Percentiles rank a stretch among this genome's conserved stretches.
These are phyloP conservation scores for Trichoderma guizhouense DNA, from an alignment of 2,329 filamentous ascomycete species.

Conservation along the genomic window DNA sequence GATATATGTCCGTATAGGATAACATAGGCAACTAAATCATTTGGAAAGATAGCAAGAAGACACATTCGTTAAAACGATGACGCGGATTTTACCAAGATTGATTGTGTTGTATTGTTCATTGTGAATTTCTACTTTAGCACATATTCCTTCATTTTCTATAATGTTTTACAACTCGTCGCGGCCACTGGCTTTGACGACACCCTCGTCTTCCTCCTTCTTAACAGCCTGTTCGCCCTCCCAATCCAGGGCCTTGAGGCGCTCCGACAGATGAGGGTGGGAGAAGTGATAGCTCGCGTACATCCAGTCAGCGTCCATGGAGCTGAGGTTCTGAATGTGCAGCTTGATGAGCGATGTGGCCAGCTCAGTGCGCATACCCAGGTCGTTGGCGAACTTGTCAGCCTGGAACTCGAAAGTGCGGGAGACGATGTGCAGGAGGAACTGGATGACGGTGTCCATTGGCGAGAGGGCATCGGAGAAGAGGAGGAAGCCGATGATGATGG, in stretches of 20 bases:
- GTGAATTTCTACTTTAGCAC: neutral
- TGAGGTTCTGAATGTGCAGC: conserved; percentile 96
- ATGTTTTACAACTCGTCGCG: conserved; percentile 66
- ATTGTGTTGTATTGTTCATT: neutral
- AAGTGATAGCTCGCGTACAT: conserved; percentile 98
- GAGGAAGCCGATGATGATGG: conserved; percentile 95
- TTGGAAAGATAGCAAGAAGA: neutral
- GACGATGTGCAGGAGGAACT: conserved; percentile 92
- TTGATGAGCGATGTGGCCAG: conserved; percentile 89
- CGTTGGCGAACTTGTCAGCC: conserved; percentile 84
- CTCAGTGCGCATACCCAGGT: conserved; percentile 78
- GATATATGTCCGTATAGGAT: neutral
- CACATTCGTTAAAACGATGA: neutral
- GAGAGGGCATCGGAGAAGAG: conserved; percentile 95
- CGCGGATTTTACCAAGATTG: neutral
- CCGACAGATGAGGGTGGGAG: conserved; percentile 92
- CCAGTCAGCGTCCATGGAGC: conserved; percentile 98
- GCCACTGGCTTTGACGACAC: conserved; percentile 66
- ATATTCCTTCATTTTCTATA: neutral
- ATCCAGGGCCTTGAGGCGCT: conserved; percentile 84
- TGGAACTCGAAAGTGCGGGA: conserved; percentile 95
- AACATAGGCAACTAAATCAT: neutral
- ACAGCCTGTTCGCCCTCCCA: conserved; percentile 67
- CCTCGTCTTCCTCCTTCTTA: conserved; percentile 34
- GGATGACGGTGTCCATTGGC: conserved; percentile 91